Evolutionary conservation across 768 basidiomycete genomes (phyloP), one percentile per base, ranked within the genome.

Genomic region (Pleurotus tuoliensis): DNA sequence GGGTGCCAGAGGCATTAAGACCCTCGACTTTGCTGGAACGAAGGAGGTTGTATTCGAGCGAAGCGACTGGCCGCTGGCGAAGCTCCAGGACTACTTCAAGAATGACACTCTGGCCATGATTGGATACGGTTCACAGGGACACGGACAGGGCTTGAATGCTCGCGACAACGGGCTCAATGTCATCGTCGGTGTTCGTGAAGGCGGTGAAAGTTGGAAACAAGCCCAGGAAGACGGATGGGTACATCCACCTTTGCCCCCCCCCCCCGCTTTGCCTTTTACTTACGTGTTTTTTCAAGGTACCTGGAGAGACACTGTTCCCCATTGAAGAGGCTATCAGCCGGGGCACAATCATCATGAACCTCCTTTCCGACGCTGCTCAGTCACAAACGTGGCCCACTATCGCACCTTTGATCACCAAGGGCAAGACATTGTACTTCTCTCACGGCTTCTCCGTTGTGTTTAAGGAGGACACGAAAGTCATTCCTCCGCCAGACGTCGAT

Each of bases 371-470:
- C 67, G 97, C 97, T 48, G 97, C 96, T n/a, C 97, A 99, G 78
- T 94, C 92, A 12, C 84, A 90, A 72, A 98, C 95, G 27, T 99
- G 97, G 97, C 79, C 88, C 39, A 76, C 81, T 53, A 63, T 99
- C 65, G 88, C 85, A 44, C 96, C 97, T 55, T 86, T 98, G 67
- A 95, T 98, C 80, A 98, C 94, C 73, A 93, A 95, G 84, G 97
- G 92, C 78, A 98, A 99, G 83, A 99, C 97, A n/a, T 89, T 99
- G 61, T 99, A 99, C 87, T 99, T 99, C 82, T 94, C 96, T 5
- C 97, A 99, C 73, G 97, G 97, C 67, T 99, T 99, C 88, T 98
- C 96, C 62, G 84, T 98, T 62, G 94, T 99, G 55, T 99, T 88
- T 86, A 93, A 95, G 82, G 85, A 99, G 5, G 93, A 97, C 73